Conservation (phyloP, 2,329 filamentous ascomycete genomes). For the Colletotrichum trifolii region DNA sequence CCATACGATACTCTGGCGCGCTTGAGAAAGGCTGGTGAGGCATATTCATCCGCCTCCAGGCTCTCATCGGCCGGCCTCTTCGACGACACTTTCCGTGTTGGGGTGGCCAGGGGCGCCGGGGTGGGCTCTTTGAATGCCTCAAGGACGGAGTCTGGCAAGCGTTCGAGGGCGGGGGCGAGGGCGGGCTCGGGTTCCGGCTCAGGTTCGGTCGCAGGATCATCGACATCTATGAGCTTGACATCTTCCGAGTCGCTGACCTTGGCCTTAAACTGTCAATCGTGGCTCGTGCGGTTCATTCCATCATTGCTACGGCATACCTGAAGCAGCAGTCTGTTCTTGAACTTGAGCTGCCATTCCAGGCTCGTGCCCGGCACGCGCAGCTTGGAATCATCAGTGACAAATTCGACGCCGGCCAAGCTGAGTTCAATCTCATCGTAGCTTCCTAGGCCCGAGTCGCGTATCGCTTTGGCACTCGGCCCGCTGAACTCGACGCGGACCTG, state of each 20-base stretch:
- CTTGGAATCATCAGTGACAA: constrained; percentile 64
- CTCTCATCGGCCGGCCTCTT: constrained; percentile 50
- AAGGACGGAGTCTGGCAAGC: constrained; percentile 30
- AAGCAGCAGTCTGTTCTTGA: constrained; percentile 60
- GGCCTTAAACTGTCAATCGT: constrained; percentile 45
- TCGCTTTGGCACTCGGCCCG: constrained; percentile 74
- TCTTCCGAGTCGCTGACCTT: constrained; percentile 59
- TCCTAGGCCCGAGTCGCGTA: constrained; percentile 74
- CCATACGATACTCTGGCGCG: constrained; percentile 76
- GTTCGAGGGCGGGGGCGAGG: constrained; percentile 28
- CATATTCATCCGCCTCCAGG: constrained; percentile 66
- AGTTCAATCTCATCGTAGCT: constrained; percentile 83
- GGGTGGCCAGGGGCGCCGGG: constrained; percentile 28
- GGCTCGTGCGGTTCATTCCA: no score
- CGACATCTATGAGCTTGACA: constrained; percentile 63
- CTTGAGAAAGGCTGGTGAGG: constrained; percentile 84
- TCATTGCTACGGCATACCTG: constrained; percentile 47
- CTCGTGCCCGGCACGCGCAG: constrained; percentile 61
- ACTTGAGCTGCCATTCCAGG: constrained; percentile 70
- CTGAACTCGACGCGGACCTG: constrained; percentile 84
- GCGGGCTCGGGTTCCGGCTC: constrained; percentile 36
- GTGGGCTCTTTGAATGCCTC: constrained; percentile 38
- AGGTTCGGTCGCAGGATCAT: constrained; percentile 50
- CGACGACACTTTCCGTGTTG: constrained; percentile 8
- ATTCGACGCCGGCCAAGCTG: constrained; percentile 75